Conservation (phyloP, 768 basidiomycete species). For the Chalciporus piperatus region DNA sequence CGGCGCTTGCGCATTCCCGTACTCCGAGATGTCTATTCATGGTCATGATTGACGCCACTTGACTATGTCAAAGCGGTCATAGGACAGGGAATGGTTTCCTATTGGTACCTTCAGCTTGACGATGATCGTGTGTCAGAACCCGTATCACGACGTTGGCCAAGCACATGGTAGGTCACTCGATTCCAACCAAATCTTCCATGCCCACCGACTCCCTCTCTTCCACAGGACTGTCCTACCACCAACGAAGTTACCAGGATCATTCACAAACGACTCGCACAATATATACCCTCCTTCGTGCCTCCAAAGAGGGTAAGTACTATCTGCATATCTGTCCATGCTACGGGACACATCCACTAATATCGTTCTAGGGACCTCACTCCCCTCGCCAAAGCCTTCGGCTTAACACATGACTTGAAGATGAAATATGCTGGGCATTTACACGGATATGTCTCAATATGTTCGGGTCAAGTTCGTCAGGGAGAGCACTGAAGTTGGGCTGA, state of each 20-base stretch:
- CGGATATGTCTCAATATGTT: conserved; percentile 76
- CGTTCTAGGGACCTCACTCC: conserved; percentile 59
- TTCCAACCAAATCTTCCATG: neutral
- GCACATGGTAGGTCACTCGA: conserved; percentile 51
- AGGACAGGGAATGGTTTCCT: conserved; percentile 46
- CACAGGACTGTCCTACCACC: conserved; percentile 55
- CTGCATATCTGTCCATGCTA: neutral
- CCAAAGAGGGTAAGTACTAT: conserved; percentile 59
- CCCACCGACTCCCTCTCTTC: conserved; percentile 22
- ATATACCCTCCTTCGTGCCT: conserved; percentile 58
- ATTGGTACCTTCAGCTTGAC: too few species aligned
- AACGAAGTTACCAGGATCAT: conserved; percentile 61
- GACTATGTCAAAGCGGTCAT: conserved; percentile 69
- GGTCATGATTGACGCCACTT: conserved; percentile 70
- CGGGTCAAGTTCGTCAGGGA: conserved; percentile 68
- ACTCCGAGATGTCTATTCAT: conserved; percentile 78
- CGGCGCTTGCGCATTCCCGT: neutral
- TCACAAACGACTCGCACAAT: conserved; percentile 70
- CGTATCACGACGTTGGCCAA: conserved; percentile 68
- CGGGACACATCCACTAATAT: neutral
- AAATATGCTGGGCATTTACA: conserved; percentile 43
- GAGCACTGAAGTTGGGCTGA: conserved; percentile 56
- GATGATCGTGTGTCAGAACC: conserved; percentile 44
- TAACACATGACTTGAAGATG: conserved; percentile 44
- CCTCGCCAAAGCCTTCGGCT: conserved; percentile 67